Evolutionary conservation across 1,284 basidiomycete species (phyloP).

Genomic region (Ceratobasidium sp.): DNA sequence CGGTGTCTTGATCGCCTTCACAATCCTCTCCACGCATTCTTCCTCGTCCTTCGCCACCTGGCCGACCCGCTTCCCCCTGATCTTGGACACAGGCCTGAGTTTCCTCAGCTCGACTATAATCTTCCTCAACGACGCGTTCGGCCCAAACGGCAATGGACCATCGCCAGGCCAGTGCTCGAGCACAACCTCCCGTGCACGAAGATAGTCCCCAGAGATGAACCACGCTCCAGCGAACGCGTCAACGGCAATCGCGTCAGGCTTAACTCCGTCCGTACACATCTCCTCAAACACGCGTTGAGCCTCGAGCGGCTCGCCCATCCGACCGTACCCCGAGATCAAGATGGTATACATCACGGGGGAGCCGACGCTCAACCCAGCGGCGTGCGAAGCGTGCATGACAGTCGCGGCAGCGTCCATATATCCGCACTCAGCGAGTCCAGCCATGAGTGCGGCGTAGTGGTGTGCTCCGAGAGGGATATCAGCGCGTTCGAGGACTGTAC

Average conservation of each 20-base stretch:
- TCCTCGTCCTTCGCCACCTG: conserved; percentile 14
- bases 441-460: conserved; percentile 41
- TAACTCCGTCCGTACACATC: conserved; percentile 39
- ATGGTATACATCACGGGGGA: conserved; percentile 43
- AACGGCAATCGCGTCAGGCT: conserved; percentile 43
- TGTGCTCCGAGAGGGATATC: conserved; percentile 27
- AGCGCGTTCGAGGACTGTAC: conserved; percentile 18
- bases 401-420: conserved; percentile 27
- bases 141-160: background rate
- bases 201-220: conserved; percentile 27
- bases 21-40: conserved; percentile 14
- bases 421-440: conserved; percentile 34
- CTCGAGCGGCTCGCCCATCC: conserved; percentile 39
- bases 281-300: conserved; percentile 38
- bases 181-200: conserved; percentile 19
- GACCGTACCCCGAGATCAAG: conserved; percentile 45
- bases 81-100: conserved; percentile 18
- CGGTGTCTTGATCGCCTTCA: conserved; percentile 31
- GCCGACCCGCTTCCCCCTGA: conserved; percentile 14
- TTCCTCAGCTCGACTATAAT: conserved; percentile 28
- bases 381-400: conserved; percentile 31
- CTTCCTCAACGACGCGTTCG: conserved; percentile 17
- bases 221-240: conserved; percentile 46
- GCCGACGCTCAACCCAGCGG: conserved; percentile 6
- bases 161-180: conserved; percentile 24